phyloP scores from a whole-genome alignment of 129 eudicot genomes.

The Mikania micrantha region DNA sequence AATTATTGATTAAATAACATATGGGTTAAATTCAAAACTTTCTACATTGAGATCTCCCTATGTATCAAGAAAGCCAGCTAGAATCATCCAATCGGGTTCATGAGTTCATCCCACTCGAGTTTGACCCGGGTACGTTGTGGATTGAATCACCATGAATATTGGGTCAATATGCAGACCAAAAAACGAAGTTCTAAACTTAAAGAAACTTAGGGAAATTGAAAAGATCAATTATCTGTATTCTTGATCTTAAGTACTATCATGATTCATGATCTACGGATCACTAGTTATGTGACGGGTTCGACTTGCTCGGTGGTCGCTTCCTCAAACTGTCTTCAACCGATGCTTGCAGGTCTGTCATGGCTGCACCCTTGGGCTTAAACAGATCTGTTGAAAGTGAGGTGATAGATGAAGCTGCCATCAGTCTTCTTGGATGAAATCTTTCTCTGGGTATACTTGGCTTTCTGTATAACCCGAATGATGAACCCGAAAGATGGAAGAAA shows the following conservation, averaged over 20 bases:
- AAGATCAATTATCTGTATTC: background rate
- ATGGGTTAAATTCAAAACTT: constrained; percentile 25
- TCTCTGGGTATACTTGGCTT: background rate
- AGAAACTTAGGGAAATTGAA: background rate
- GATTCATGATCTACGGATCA: constrained; percentile 9
- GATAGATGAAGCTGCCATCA: constrained; percentile 26
- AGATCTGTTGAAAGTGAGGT: constrained; percentile 36
- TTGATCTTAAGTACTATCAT: constrained; percentile 12
- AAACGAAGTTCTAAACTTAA: background rate
- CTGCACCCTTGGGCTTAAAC: constrained; percentile 28
- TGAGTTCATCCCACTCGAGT: no score
- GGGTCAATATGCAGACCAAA: no score
- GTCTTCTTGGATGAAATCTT: constrained; percentile 50
- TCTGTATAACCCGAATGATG: constrained; percentile 8
- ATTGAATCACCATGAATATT: no score
- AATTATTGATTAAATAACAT: constrained; percentile 18
- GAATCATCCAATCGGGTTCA: background rate
- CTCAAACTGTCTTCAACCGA: constrained; percentile 52
- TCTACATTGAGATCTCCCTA: constrained; percentile 17
- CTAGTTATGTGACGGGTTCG: constrained; percentile 78
- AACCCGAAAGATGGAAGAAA: constrained; percentile 22
- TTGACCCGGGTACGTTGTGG: no score
- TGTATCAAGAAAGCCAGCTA: background rate
- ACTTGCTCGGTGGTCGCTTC: constrained; percentile 50
- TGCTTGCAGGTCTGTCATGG: constrained; percentile 29